Evolutionary conservation across 768 basidiomycete species (phyloP), one percentile per base, ranked within the genome.

Genomic region (Tricholoma sp.): DNA sequence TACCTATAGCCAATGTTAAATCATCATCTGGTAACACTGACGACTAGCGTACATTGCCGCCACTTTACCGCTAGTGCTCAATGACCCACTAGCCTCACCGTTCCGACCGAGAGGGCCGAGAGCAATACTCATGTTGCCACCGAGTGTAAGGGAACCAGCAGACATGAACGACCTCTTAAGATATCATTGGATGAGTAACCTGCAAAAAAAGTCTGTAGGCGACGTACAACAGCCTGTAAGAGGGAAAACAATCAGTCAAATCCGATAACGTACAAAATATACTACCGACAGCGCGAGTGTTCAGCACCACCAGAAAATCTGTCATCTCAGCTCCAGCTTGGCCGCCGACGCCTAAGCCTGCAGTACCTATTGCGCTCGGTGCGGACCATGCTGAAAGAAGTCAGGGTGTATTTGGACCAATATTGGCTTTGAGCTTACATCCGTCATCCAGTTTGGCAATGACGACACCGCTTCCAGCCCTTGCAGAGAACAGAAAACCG

Each of bases 91-190:
- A 3, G 94, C 96, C 74, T 98, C 96, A n/a, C 90, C 91, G 66
- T 94, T 98, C 27, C 96, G 85, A 19, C 96, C 96, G 0, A 98
- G 75, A 9, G 96, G 96, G 2, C 96, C 96, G 0, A 97, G 79
- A 8, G 95, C 88, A 45, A 93, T 75, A 59, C 92, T 94, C 71
- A 95, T 75, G 66, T 94, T 96, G 12, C 94, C 94, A 18, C 95
- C 95, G 2, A 97, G 75, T 2, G 90, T 94, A 57, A 99, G 69
- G 6, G 88, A 91, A 7, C 97, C 96, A 14, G 94, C 88, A 11
- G 94, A 81, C 96, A 98, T 98, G 74, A 99, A 98, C 1, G 89
- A 86, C 71, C 76, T 81, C 83, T 89, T 66, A 35, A 24, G 18
- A 27, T 27, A 50, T 31, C 14, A 5, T 12, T n/a, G 19, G 22